A percentile compares a stretch with the other conserved stretches of the same genome.
phyloP scores from a whole-genome alignment of 495 filamentous ascomycete species.

The Neurospora sp. region DNA sequence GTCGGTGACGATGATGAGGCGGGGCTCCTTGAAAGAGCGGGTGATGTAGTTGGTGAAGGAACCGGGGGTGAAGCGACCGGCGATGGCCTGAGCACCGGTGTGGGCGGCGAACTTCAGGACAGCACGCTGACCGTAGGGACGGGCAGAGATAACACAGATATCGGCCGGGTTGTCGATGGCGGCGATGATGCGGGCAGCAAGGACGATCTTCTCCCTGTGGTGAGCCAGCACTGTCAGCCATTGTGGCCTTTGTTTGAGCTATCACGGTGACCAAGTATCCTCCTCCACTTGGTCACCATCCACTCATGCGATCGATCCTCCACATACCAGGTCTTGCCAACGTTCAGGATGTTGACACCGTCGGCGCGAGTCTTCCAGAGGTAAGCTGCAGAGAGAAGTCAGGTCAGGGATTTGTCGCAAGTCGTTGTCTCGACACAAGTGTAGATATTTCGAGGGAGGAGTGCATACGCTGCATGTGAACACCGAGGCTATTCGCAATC shows the following conservation, averaged over 20 bases:
- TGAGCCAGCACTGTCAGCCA: not conserved
- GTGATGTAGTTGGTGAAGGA: conserved; percentile 99
- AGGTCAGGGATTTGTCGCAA: conserved; percentile 3
- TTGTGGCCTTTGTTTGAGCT: not conserved
- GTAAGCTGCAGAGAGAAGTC: conserved; percentile 46
- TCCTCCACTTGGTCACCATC: not conserved
- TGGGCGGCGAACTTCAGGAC: conserved; percentile 98
- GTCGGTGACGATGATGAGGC: conserved; percentile 98
- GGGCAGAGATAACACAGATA: conserved; percentile 97
- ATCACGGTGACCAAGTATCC: not conserved
- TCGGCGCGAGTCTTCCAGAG: conserved; percentile 98
- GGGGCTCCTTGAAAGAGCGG: conserved; percentile 99
- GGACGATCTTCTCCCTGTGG: conserved; percentile 94
- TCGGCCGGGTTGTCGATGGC: conserved; percentile 99
- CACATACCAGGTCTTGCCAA: conserved; percentile 98
- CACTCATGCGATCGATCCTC: not conserved
- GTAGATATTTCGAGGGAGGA: not conserved
- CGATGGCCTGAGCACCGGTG: conserved; percentile 95
- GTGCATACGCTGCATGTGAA: conserved; percentile 77
- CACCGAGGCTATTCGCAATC: conserved; percentile 49
- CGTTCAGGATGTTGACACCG: conserved; percentile 96
- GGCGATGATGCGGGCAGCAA: conserved; percentile 96
- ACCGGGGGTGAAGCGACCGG: conserved; percentile 98
- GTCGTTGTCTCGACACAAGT: not conserved
- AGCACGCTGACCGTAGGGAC: conserved; percentile 97